Percentiles rank a stretch among this genome's conserved stretches.
Conservation (phyloP, 257 asterid genomes). For the Ligustrum vulgare region DNA sequence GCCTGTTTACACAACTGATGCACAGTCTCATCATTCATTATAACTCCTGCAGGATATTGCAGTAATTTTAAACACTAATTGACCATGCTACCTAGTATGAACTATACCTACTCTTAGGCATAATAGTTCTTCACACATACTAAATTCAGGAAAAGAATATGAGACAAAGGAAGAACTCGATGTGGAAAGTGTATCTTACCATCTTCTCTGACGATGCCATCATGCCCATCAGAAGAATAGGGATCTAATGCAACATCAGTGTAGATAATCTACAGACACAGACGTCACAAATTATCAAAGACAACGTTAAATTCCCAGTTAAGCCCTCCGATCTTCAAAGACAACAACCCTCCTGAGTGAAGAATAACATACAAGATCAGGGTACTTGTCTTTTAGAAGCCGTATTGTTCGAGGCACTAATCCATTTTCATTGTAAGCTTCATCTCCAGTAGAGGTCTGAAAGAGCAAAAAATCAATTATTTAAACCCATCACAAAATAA, state of each 20-base stretch:
- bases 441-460: slow-evolving; percentile 84
- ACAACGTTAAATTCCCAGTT: not conserved
- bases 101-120: not conserved
- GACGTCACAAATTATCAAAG: slow-evolving; percentile 14
- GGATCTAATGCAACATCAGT: slow-evolving; percentile 98
- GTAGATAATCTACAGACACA: slow-evolving; percentile 61
- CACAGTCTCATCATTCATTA: slow-evolving; percentile 95
- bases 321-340: slow-evolving; percentile 7
- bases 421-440: slow-evolving; percentile 91
- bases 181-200: slow-evolving; percentile 44
- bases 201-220: slow-evolving; percentile 97
- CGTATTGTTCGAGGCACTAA: slow-evolving; percentile 88
- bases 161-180: not conserved
- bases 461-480: slow-evolving; percentile 18
- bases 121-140: slow-evolving; percentile 2
- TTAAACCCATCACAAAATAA: slow-evolving; percentile 16
- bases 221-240: slow-evolving; percentile 97
- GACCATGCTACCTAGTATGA: slow-evolving; percentile 1
- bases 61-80: slow-evolving; percentile 18
- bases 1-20: slow-evolving; percentile 96
- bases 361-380: slow-evolving; percentile 77
- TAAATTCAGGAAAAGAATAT: not conserved
- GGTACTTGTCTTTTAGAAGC: slow-evolving; percentile 85
- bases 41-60: slow-evolving; percentile 71
- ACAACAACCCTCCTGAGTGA: not conserved